Conservation (phyloP, 345 rosid species). For the Populus davidiana region DNA sequence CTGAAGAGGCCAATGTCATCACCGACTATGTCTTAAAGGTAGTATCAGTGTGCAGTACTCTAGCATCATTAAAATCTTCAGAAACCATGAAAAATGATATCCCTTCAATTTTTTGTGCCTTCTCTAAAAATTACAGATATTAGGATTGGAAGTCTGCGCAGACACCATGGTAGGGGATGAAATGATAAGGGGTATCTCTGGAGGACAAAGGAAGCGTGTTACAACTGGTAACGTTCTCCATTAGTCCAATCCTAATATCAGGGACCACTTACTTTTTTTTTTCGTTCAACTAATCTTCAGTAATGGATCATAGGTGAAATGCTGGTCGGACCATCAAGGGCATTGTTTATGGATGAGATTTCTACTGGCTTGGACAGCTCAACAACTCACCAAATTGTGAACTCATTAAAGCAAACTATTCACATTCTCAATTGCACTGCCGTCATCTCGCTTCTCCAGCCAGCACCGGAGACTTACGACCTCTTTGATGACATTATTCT, state of each 20-base stretch:
- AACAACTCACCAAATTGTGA: constrained; percentile 70
- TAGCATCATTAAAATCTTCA: not conserved
- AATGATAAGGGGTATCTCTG: constrained; percentile 78
- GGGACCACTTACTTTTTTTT: not conserved
- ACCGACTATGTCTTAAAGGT: constrained; percentile 88
- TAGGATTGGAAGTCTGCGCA: constrained; percentile 72
- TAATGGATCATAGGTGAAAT: constrained; percentile 50
- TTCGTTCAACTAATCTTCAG: not conserved
- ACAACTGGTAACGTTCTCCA: constrained; percentile 54
- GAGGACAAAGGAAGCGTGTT: constrained; percentile 78
- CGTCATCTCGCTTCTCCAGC: constrained; percentile 73
- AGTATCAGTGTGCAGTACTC: not conserved
- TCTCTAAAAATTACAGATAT: constrained; percentile 38
- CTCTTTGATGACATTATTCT: constrained; percentile 73
- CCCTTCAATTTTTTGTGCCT: not conserved
- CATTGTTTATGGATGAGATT: constrained; percentile 71
- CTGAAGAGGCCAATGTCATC: constrained; percentile 55
- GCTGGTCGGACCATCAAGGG: constrained; percentile 69
- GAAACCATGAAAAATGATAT: not conserved
- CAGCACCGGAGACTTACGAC: constrained; percentile 68
- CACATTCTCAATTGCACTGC: constrained; percentile 63
- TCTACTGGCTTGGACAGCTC: constrained; percentile 83
- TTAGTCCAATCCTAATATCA: not conserved
- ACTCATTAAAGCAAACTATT: constrained; percentile 62
- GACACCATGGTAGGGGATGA: constrained; percentile 70